phyloP scores from a whole-genome alignment of 306 rosid species.

The Cicer cuneatum region DNA sequence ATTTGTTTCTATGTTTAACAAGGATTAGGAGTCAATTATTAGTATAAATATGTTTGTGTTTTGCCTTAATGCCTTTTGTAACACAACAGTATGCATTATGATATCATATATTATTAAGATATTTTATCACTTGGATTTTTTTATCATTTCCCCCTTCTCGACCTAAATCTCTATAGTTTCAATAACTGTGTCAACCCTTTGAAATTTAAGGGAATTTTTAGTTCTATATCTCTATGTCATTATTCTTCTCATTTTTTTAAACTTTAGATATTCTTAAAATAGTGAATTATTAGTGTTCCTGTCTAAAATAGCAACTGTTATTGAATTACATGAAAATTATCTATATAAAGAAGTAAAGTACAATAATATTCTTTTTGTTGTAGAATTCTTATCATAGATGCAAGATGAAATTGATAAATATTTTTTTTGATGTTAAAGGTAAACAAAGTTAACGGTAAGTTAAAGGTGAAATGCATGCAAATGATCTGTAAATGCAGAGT shows the following conservation, averaged over 20 bases:
- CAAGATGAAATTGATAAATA: constrained; percentile 29
- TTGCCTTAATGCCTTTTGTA: not conserved
- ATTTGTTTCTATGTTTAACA: not conserved
- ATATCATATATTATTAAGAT: constrained; percentile 12
- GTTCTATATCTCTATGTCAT: constrained; percentile 4
- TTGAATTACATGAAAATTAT: constrained; percentile 32
- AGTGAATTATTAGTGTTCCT: constrained; percentile 16
- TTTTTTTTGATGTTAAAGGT: constrained; percentile 22
- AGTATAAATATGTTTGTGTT: not conserved
- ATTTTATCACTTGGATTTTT: constrained; percentile 12
- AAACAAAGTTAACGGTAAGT: not conserved
- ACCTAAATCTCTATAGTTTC: constrained; percentile 8
- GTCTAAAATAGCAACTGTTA: not conserved
- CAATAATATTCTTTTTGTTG: constrained; percentile 1
- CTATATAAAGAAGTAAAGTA: constrained; percentile 1
- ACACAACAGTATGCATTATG: not conserved
- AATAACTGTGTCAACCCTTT: constrained; percentile 18
- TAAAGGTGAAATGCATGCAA: constrained; percentile 34
- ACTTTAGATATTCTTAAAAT: constrained; percentile 21
- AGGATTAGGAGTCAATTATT: not conserved
- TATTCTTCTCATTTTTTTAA: constrained; percentile 13
- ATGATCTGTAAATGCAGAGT: constrained; percentile 19
- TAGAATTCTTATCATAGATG: constrained; percentile 21
- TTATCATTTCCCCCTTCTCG: not conserved
- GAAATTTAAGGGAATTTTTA: constrained; percentile 7